phyloP scores from a whole-genome alignment of 805 yeast genomes.

The Groenewaldozyma tartarivorans region DNA sequence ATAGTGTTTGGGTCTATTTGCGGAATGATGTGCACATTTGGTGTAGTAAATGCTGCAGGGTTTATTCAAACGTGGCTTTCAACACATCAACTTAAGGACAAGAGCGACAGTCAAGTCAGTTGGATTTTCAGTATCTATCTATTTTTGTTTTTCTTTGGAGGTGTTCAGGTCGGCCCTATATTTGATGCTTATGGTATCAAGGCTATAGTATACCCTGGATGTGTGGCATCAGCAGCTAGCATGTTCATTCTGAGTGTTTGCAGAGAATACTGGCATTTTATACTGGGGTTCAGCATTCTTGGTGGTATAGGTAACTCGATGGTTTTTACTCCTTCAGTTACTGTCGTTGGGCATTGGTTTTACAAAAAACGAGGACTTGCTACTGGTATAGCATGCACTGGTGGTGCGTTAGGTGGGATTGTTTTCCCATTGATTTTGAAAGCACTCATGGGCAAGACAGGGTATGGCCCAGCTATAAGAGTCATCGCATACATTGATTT shows the following conservation, averaged over 20 bases:
- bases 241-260: slow-evolving; percentile 44
- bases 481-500: slow-evolving; percentile 31
- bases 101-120: slow-evolving; percentile 42
- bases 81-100: slow-evolving; percentile 38
- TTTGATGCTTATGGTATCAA: slow-evolving; percentile 54
- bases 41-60: slow-evolving; percentile 57
- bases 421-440: slow-evolving; percentile 47
- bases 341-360: slow-evolving; percentile 58
- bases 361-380: slow-evolving; percentile 46
- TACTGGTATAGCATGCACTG: slow-evolving; percentile 52
- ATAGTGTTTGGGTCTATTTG: slow-evolving; percentile 49
- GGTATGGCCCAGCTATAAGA: slow-evolving; percentile 54
- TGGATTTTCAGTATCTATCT: slow-evolving; percentile 52
- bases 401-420: slow-evolving; percentile 61
- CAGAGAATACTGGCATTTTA: slow-evolving; percentile 45
- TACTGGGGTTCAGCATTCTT: slow-evolving; percentile 43
- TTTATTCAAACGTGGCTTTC: slow-evolving; percentile 57
- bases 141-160: slow-evolving; percentile 32
- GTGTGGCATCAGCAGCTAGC: slow-evolving; percentile 37
- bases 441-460: slow-evolving; percentile 36
- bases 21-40: slow-evolving; percentile 51
- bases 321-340: slow-evolving; percentile 44
- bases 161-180: slow-evolving; percentile 40
- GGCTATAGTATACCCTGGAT: slow-evolving; percentile 36
- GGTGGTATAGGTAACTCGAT: slow-evolving; percentile 37